Conservation (phyloP, 768 basidiomycete genomes). For the Boletellus emodensis region DNA sequence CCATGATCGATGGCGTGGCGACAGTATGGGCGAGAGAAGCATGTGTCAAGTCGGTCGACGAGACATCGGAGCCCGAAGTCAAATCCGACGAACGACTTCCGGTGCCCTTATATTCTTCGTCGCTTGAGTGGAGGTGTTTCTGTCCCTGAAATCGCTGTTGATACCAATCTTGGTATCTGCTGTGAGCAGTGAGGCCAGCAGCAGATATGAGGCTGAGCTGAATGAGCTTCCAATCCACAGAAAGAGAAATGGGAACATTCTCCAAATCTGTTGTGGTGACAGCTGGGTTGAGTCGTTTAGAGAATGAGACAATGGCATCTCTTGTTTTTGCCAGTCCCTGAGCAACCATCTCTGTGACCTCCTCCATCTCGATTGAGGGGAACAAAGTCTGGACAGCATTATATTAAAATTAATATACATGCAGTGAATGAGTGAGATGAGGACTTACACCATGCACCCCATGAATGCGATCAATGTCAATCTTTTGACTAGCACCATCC, state of each 20-base stretch:
- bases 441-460: conserved; percentile 1
- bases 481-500: not conserved
- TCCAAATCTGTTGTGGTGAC: not conserved
- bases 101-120: not conserved
- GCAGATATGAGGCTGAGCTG: not conserved
- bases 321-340: not conserved
- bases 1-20: not conserved
- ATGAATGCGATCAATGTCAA: not conserved
- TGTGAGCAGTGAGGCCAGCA: not conserved
- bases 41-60: not conserved
- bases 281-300: not conserved
- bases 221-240: not conserved
- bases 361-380: not conserved
- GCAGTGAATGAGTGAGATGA: too few relatives aligned
- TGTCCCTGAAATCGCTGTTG: not conserved
- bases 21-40: not conserved
- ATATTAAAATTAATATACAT: not conserved
- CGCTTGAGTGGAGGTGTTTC: not conserved
- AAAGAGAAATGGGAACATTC: not conserved
- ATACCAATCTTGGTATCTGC: not conserved
- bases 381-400: conserved; percentile 3
- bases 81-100: not conserved
- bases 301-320: not conserved
- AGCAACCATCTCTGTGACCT: not conserved
- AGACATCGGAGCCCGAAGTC: not conserved